phyloP scores from a whole-genome alignment of 2,329 filamentous ascomycete genomes.

The Fusarium sp. region DNA sequence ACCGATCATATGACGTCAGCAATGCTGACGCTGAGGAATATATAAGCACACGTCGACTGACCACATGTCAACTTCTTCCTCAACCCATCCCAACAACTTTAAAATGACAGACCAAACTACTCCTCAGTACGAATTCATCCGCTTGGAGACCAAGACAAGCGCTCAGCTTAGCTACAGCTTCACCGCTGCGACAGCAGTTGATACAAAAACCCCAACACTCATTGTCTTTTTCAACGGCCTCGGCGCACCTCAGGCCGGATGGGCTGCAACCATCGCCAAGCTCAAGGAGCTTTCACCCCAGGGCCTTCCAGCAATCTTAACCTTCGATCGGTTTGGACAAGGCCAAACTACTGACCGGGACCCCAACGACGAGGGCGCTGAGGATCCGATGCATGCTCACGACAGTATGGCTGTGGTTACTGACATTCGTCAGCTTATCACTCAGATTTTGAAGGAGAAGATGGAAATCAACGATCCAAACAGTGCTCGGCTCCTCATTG shows the following conservation, averaged over 20 bases:
- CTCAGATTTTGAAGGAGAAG: conserved; percentile 14
- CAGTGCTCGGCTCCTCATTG: conserved; percentile 15
- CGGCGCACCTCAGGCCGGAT: conserved; percentile 36
- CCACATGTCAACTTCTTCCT: too few relatives aligned
- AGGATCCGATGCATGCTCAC: conserved; percentile 59
- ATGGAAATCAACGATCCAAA: neutral
- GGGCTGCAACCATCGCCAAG: conserved; percentile 26
- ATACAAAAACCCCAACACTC: neutral
- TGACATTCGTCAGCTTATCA: conserved; percentile 39
- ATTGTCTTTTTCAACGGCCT: conserved; percentile 47
- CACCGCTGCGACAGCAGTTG: neutral
- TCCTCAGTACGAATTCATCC: conserved; percentile 8
- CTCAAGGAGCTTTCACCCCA: neutral
- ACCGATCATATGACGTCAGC: conserved; percentile 20
- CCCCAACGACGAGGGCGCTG: conserved; percentile 58
- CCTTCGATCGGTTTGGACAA: conserved; percentile 71
- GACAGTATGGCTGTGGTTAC: conserved; percentile 56
- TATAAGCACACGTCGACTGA: conserved; percentile 1
- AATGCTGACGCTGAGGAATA: conserved; percentile 2
- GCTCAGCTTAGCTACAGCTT: conserved; percentile 39
- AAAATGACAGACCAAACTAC: neutral
- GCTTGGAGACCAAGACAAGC: conserved; percentile 37
- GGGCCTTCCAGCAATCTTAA: conserved; percentile 58
- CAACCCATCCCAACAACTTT: fast-evolving
- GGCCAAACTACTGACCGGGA: conserved; percentile 59